A percentile compares a stretch with the other conserved stretches of the same genome.
Evolutionary conservation across 202 grass and related monocot species (phyloP).

Genomic region (Zoysia matrella): DNA sequence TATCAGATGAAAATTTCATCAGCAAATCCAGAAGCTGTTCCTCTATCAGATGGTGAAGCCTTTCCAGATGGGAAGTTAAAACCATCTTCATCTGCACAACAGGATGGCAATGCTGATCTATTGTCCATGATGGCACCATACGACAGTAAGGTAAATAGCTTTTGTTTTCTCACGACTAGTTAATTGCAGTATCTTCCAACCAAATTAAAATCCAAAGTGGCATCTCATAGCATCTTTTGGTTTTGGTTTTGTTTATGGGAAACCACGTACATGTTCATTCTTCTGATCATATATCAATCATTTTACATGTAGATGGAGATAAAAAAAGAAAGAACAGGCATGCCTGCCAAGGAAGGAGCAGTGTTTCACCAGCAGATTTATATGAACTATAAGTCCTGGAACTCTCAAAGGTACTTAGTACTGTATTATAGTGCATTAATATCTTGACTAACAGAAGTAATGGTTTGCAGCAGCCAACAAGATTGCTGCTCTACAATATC

Average conservation of each 20-base stretch:
- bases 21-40: conserved; percentile 15
- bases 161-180: not conserved
- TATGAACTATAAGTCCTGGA: conserved; percentile 37
- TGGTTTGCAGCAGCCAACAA: conserved; percentile 3
- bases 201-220: not conserved
- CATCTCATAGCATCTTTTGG: not conserved
- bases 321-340: not conserved
- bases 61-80: conserved; percentile 12
- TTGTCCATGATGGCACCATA: not conserved
- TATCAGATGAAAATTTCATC: conserved; percentile 16
- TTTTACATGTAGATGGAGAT: conserved; percentile 27
- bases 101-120: not conserved
- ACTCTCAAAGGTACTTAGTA: not conserved
- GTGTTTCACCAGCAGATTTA: not conserved
- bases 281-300: conserved; percentile 4
- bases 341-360: not conserved
- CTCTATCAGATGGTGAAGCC: not conserved
- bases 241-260: conserved; percentile 10
- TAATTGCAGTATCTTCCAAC: not conserved
- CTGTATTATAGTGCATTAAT: not conserved
- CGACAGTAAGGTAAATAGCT: not conserved
- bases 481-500: not conserved
- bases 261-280: conserved; percentile 1
- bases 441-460: not conserved
- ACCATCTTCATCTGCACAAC: not conserved